A percentile compares a stretch with the other conserved stretches of the same genome.
These are phyloP conservation scores for Globisporangium barbulae DNA, from an alignment of 352 stramenopile species.

Conservation along the genomic window DNA sequence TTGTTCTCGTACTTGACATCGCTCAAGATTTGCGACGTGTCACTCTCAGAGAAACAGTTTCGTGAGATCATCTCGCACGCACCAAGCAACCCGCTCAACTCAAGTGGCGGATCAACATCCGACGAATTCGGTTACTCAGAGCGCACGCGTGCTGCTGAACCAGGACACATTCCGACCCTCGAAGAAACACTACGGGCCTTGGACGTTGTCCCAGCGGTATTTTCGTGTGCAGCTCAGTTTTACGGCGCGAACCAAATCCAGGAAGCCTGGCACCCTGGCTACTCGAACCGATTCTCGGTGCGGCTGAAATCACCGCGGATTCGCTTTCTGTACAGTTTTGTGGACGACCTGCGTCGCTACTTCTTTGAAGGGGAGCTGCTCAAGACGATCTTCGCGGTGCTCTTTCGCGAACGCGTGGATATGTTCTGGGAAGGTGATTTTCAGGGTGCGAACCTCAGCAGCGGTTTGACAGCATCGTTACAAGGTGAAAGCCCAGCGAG, in stretches of 20 bases:
- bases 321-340: constrained; percentile 79
- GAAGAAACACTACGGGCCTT: constrained; percentile 54
- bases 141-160: neutral
- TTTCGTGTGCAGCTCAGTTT: constrained; percentile 71
- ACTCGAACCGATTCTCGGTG: constrained; percentile 67
- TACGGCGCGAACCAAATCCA: constrained; percentile 78
- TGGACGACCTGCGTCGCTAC: constrained; percentile 76
- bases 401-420: constrained; percentile 60
- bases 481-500: constrained; percentile 6
- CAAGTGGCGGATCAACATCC: neutral
- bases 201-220: constrained; percentile 59
- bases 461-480: constrained; percentile 7
- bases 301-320: constrained; percentile 76
- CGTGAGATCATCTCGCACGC: constrained; percentile 67
- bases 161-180: constrained; percentile 52
- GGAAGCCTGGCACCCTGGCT: constrained; percentile 79
- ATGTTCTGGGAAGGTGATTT: constrained; percentile 78
- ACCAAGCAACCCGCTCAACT: constrained; percentile 8
- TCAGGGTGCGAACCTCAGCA: constrained; percentile 38
- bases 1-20: constrained; percentile 72
- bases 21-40: constrained; percentile 69
- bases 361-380: constrained; percentile 65
- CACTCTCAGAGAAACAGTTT: constrained; percentile 51
- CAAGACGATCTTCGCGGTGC: constrained; percentile 50
- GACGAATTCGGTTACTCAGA: constrained; percentile 11